Evolutionary conservation across 2,329 filamentous ascomycete species (phyloP).

Genomic region (Hymenoscyphus linearis): DNA sequence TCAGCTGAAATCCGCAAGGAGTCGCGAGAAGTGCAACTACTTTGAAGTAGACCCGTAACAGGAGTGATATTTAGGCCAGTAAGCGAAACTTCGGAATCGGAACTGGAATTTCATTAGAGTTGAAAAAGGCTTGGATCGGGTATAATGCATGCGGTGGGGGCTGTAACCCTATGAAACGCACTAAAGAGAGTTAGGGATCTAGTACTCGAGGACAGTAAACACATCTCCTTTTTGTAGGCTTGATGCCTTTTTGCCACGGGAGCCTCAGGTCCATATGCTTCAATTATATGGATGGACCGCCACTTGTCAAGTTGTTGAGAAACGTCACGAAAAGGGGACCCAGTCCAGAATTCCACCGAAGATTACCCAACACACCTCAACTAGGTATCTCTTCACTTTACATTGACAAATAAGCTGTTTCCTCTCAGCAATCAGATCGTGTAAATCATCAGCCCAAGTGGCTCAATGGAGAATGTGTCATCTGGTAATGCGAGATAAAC

Average conservation of each 20-base stretch:
- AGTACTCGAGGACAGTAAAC: too few relatives aligned
- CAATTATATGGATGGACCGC: background rate
- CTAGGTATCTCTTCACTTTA: too few relatives aligned
- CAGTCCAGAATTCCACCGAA: too few relatives aligned
- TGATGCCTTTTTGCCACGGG: background rate
- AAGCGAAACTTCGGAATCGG: slow-evolving; percentile 5
- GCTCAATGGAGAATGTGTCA: too few relatives aligned
- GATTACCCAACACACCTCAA: too few relatives aligned
- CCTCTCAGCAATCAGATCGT: too few relatives aligned
- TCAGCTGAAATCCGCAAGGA: slow-evolving; percentile 2
- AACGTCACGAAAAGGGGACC: slow-evolving; percentile 2
- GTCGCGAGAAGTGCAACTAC: background rate
- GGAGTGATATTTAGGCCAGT: slow-evolving; percentile 6
- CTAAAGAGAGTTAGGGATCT: background rate
- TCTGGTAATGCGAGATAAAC: too few relatives aligned
- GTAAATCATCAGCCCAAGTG: too few relatives aligned
- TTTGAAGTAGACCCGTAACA: slow-evolving; percentile 1
- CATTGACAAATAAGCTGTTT: too few relatives aligned
- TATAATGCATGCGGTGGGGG: background rate
- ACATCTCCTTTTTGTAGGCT: background rate
- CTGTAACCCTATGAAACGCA: background rate
- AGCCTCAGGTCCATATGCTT: slow-evolving; percentile 2
- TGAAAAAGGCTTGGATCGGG: slow-evolving; percentile 12
- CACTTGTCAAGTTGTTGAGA: background rate
- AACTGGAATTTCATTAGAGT: slow-evolving; percentile 4